These are phyloP conservation scores for Aspergillus phoenicis DNA, from an alignment of 2,329 filamentous ascomycete species.

Conservation along the genomic window DNA sequence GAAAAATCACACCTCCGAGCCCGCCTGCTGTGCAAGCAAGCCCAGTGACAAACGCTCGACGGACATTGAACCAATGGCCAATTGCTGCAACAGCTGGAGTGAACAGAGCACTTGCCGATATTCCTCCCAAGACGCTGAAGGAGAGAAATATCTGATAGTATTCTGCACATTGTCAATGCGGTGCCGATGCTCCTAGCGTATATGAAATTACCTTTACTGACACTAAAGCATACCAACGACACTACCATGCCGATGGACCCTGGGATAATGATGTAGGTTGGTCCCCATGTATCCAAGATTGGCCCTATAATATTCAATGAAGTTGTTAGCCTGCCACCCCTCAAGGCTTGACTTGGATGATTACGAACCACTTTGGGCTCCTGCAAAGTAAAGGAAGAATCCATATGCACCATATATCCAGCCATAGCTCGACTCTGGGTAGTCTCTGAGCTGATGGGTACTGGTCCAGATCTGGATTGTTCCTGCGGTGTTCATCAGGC, in stretches of 20 bases:
- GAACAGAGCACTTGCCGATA: slow-evolving; percentile 35
- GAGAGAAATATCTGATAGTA: slow-evolving; percentile 44
- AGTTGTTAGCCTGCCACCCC: neutral
- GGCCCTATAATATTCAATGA: slow-evolving; percentile 11
- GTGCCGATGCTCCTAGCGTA: neutral
- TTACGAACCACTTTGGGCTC: slow-evolving; percentile 25
- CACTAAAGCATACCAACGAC: slow-evolving; percentile 35
- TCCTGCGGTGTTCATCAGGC: slow-evolving; percentile 44
- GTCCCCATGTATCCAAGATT: slow-evolving; percentile 23
- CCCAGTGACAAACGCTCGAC: slow-evolving; percentile 37
- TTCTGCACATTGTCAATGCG: slow-evolving; percentile 25
- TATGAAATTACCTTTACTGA: slow-evolving; percentile 23
- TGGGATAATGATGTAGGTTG: slow-evolving; percentile 16
- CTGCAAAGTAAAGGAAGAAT: slow-evolving; percentile 42
- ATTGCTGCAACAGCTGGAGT: slow-evolving; percentile 35
- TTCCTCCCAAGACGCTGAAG: slow-evolving; percentile 38
- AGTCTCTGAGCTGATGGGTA: slow-evolving; percentile 38
- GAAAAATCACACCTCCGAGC: slow-evolving; percentile 40
- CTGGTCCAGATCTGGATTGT: slow-evolving; percentile 45
- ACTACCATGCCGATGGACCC: slow-evolving; percentile 24
- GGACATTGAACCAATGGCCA: slow-evolving; percentile 39
- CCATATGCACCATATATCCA: slow-evolving; percentile 48
- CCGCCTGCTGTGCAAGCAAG: slow-evolving; percentile 39
- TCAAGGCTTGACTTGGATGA: neutral
- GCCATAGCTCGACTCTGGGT: slow-evolving; percentile 39